Conservation (phyloP, 768 basidiomycete species). For the Xanthoconium stramineum region DNA sequence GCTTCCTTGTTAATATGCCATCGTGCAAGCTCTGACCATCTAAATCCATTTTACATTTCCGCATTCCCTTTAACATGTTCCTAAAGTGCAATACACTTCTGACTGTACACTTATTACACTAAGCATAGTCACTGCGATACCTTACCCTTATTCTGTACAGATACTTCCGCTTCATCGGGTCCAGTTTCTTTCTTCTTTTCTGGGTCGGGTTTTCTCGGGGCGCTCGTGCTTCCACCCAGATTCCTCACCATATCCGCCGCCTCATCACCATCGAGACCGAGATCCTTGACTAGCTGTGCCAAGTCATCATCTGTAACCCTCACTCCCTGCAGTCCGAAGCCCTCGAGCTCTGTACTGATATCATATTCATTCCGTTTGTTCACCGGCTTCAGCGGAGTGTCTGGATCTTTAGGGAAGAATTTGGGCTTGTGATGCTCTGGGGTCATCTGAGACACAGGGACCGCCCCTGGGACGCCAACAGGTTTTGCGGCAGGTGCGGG, state of each 20-base stretch:
- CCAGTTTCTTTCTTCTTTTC: slow-evolving; percentile 3
- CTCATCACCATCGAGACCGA: slow-evolving; percentile 75
- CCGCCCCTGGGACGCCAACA: slow-evolving; percentile 79
- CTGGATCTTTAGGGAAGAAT: slow-evolving; percentile 43
- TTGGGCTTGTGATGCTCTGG: slow-evolving; percentile 66
- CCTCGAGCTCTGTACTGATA: slow-evolving; percentile 63
- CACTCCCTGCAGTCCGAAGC: slow-evolving; percentile 73
- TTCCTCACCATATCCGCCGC: slow-evolving; percentile 73
- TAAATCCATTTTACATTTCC: not conserved
- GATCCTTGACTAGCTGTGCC: slow-evolving; percentile 62
- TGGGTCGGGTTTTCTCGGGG: slow-evolving; percentile 9
- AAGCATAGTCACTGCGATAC: slow-evolving; percentile 1
- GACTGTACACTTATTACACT: slow-evolving; percentile 3
- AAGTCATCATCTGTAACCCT: slow-evolving; percentile 76
- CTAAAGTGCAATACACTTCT: not conserved
- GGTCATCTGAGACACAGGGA: slow-evolving; percentile 73
- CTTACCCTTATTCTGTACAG: slow-evolving; percentile 1
- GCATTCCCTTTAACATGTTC: not conserved
- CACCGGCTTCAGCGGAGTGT: slow-evolving; percentile 50
- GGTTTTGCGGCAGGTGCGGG: slow-evolving; percentile 54
- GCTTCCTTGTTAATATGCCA: slow-evolving; percentile 43
- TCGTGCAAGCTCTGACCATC: slow-evolving; percentile 30
- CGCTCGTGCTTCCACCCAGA: slow-evolving; percentile 36
- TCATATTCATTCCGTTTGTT: slow-evolving; percentile 63
- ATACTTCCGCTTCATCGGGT: not conserved